Conservation (phyloP, 164 flowering plant species). For the Piper longum region DNA sequence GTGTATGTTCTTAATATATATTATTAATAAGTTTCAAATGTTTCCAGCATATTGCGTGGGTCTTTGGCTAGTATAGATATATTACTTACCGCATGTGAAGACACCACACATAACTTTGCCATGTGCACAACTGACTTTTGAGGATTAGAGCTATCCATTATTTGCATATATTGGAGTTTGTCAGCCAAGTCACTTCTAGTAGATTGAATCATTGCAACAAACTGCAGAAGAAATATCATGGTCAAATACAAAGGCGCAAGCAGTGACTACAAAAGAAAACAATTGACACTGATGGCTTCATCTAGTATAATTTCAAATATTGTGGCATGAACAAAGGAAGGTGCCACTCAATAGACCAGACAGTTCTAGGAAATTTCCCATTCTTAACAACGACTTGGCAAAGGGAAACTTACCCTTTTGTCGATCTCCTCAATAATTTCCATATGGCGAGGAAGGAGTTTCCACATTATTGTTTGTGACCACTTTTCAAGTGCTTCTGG, state of each 20-base stretch:
- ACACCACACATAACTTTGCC: conserved; percentile 97
- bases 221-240: conserved; percentile 33
- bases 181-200: conserved; percentile 52
- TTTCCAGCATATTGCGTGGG: no score
- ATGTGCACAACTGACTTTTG: conserved; percentile 88
- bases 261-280: background rate
- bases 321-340: background rate
- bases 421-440: conserved; percentile 94
- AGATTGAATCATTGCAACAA: conserved; percentile 40
- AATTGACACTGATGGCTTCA: background rate
- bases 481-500: conserved; percentile 99
- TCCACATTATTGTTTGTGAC: conserved; percentile 88
- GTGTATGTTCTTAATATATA: no score
- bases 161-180: conserved; percentile 45
- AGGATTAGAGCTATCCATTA: conserved; percentile 73
- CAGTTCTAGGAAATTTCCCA: background rate
- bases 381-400: background rate
- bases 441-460: conserved; percentile 97
- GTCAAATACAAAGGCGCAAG: background rate
- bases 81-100: conserved; percentile 64
- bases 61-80: no score
- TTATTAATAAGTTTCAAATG: no score
- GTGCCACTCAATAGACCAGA: background rate
- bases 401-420: conserved; percentile 38
- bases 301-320: background rate